phyloP scores from a whole-genome alignment of 441 rosid genomes.

The Pelargonium cotyledonis region DNA sequence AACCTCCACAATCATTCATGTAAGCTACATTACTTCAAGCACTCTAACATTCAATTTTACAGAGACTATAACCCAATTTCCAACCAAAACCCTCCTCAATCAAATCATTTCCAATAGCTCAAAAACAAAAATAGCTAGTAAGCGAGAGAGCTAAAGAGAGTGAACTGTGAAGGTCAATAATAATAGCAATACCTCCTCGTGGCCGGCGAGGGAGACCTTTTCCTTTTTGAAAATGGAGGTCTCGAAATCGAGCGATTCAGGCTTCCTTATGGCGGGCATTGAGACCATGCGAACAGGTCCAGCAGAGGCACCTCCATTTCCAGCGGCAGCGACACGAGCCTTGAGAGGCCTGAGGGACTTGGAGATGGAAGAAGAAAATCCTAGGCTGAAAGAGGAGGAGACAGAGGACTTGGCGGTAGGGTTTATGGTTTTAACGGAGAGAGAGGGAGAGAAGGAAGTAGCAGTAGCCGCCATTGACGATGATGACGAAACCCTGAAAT shows the following conservation, averaged over 20 bases:
- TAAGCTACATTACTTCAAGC: too few relatives aligned
- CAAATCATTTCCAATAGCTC: neutral
- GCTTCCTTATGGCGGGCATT: constrained; percentile 33
- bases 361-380: constrained; percentile 34
- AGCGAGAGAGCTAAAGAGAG: neutral
- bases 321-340: constrained; percentile 13
- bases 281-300: constrained; percentile 48
- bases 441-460: constrained; percentile 28
- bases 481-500: neutral
- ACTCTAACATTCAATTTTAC: too few relatives aligned
- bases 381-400: constrained; percentile 19
- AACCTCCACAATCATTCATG: too few relatives aligned
- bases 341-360: constrained; percentile 31
- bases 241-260: constrained; percentile 20
- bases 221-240: constrained; percentile 22
- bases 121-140: neutral
- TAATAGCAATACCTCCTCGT: neutral
- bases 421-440: constrained; percentile 23
- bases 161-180: neutral
- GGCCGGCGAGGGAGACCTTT: constrained; percentile 16
- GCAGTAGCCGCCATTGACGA: constrained; percentile 35
- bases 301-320: constrained; percentile 24
- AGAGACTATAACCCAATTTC: too few relatives aligned
- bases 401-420: neutral
- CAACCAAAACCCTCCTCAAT: neutral